Base-by-base conservation (phyloP, 805 yeast species). In the Nematodospora valgi region DNA sequence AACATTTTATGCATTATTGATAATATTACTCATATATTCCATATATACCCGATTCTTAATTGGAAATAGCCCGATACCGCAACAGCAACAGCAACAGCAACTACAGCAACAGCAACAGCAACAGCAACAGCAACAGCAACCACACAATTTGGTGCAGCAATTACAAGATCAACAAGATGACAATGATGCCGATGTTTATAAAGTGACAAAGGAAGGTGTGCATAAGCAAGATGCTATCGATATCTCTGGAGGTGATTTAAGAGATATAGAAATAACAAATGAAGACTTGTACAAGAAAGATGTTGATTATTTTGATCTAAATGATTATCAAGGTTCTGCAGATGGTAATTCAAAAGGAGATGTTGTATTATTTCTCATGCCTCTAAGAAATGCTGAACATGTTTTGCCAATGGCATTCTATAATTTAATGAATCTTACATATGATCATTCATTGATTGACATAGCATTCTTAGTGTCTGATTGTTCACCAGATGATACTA, bases 391-490 rank as follows among this genome's bases (percentile, higher is more conserved):
- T 50, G 94, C 95, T 0, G 83, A 76, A 48, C 67, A 72, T 19
- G 89, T 84, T 14, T 61, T 86, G 42, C 88, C 93, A 9, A 67
- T 86, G 67, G 86, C 88, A 71, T 86, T 87, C 62, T 80, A 81
- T 50, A 85, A 86, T 59, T 63, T 86, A 59, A 84, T 83, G 91
- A 86, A 86, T 56, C 64, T 86, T 59, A 85, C 94, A 1, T 86
- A 86, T 54, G 87, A 85, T 37, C 96, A 87, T 54, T 71, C 75
- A 16, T 62, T 85, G 43, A 81, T 86, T 35, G 95, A 86, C 59
- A 67, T 85, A 41, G 89, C 88, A 12, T 85, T 85, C 50, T 64
- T 85, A 50, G 89, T 85, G 3, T 78, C 86, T 41, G 95, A 85
- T 59, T 84, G 93, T 50, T 77, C 88, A 1, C 68, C 68, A n/a